Evolutionary conservation across 257 asterid genomes (phyloP).

Genomic region (Solanum verrucosum): DNA sequence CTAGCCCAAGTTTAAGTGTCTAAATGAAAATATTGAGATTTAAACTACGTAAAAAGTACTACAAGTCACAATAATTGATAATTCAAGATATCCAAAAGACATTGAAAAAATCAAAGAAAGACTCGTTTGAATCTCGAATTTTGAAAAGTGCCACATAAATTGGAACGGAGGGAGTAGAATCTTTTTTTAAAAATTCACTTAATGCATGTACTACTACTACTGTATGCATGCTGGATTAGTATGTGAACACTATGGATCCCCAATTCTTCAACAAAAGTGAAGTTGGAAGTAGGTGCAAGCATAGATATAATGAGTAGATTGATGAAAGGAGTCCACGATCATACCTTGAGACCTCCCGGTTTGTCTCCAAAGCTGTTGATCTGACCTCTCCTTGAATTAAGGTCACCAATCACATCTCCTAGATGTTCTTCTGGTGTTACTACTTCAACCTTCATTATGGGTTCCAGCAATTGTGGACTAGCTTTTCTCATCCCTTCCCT

Average conservation of each 20-base stretch:
- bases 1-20: neutral
- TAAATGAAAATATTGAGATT: neutral
- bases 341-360: conserved; percentile 99
- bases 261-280: neutral
- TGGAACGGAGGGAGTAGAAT: neutral
- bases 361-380: conserved; percentile 88
- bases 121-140: neutral
- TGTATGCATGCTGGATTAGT: neutral
- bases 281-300: neutral
- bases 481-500: conserved; percentile 93
- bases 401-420: conserved; percentile 96
- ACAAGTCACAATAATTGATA: neutral
- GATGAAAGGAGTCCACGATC: neutral
- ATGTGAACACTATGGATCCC: neutral
- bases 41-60: neutral
- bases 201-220: neutral
- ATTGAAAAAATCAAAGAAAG: neutral
- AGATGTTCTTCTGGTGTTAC: conserved; percentile 96
- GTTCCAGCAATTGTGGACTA: conserved; percentile 86
- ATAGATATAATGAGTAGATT: neutral
- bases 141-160: neutral
- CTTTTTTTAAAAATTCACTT: neutral
- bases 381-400: conserved; percentile 93
- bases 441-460: conserved; percentile 88
- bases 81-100: neutral